Conservation (phyloP, 1,139 yeast genomes). For the Debaryomycetaceae sp. region DNA sequence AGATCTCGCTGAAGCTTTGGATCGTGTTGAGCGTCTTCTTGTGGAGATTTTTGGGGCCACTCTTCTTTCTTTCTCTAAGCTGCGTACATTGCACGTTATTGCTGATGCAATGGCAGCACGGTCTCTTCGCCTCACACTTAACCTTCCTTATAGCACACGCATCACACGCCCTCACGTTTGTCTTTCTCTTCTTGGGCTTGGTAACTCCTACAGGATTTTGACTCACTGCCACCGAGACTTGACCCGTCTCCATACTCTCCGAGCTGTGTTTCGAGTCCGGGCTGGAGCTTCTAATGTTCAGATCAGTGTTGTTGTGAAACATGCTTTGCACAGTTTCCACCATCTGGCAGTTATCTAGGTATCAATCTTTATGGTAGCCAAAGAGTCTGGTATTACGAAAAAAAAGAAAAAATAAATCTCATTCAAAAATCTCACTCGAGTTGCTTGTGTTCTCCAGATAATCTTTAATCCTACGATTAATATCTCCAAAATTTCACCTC, state of each 20-base stretch:
- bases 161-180: conserved; percentile 37
- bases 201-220: background rate
- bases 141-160: conserved; percentile 45
- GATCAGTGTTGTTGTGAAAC: background rate
- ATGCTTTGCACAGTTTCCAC: background rate
- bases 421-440: no score
- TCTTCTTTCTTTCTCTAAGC: conserved; percentile 36
- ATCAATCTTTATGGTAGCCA: no score
- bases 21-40: conserved; percentile 37
- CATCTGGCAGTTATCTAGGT: no score
- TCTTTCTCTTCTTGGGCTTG: conserved; percentile 14
- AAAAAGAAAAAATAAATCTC: no score
- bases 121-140: conserved; percentile 37
- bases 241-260: conserved; percentile 1
- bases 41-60: conserved; percentile 43
- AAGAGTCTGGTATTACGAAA: no score
- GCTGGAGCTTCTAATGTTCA: background rate
- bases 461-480: no score
- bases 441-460: no score
- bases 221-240: background rate
- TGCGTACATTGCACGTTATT: conserved; percentile 38
- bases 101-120: conserved; percentile 38
- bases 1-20: conserved; percentile 20
- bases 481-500: no score
- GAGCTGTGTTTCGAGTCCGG: conserved; percentile 4